Evolutionary conservation across 2,329 filamentous ascomycete genomes (phyloP), one percentile per base, ranked within the genome.

Genomic region (Dryadomyces sulphureus): DNA sequence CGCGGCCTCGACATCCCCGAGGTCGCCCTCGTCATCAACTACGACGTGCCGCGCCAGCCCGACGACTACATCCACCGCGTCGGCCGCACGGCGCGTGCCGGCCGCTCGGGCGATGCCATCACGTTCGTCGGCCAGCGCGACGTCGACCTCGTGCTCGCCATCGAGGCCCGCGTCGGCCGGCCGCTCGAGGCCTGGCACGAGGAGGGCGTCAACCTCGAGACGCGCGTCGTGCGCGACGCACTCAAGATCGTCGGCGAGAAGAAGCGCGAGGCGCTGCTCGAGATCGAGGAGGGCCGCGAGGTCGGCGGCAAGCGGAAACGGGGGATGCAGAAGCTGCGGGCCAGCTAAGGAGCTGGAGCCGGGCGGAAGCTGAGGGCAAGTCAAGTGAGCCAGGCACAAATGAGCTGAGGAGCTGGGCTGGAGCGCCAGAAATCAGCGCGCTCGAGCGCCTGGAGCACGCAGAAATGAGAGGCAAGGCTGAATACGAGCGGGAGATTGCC

Each of bases 61-160:
- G 89, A 95, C 60, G 90, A 95, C 63, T 98, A 98, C 62, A 92
- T 98, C 53, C 92, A 98, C 66, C 79, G 92, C 12, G 90, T 95
- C 43, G 92, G 92, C 61, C 82, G 92, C 64, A 98, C 92, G 12
- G 92, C 92, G 4, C 81, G 92, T 74, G 92, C 92, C 0, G 92
- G 92, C 0, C 76, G 88, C 39, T 72, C 71, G 45, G 92, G 92
- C 56, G 81, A 88, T 53, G 79, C 84, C 5, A 78, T 95, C 16
- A 94, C 86, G 2, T 77, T 98, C 55, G 82, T 98, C 2, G 90
- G 92, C 2, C 90, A 96, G 69, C 73, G 90, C 48, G 92, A 98
- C 62, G 88, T 96, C 1, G 79, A 89, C 56, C 72, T 96, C 7
- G 76, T 96, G n/a, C 70, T 90, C 46, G 87, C 85, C 1, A 95